Percentiles rank a stretch among this genome's conserved stretches.
Evolutionary conservation across 768 basidiomycete genomes (phyloP).

Genomic region (Tephrocybe rancida): DNA sequence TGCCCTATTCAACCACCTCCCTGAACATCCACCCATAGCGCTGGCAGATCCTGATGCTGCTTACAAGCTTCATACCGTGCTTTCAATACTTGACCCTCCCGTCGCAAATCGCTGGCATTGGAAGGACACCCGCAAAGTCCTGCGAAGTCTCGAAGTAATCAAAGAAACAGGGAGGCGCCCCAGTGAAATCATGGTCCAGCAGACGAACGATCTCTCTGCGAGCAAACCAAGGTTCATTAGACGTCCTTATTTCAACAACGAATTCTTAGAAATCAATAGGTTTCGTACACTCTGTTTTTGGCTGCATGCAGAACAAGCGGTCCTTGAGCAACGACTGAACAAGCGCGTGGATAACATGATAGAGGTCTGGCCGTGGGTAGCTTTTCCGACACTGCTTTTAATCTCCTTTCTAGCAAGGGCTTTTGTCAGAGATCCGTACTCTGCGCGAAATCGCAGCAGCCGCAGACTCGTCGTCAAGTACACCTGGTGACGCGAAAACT

Average conservation of each 20-base stretch:
- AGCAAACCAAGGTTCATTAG: slow-evolving; percentile 52
- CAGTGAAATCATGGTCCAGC: slow-evolving; percentile 70
- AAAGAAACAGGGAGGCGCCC: slow-evolving; percentile 65
- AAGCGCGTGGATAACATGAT: slow-evolving; percentile 89
- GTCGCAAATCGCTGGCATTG: slow-evolving; percentile 93
- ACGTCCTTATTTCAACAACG: neutral
- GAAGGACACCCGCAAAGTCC: slow-evolving; percentile 90
- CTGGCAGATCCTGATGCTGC: slow-evolving; percentile 55
- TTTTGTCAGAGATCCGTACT: slow-evolving; percentile 75
- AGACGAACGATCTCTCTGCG: slow-evolving; percentile 41
- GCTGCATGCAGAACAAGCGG: slow-evolving; percentile 75
- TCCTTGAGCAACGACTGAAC: slow-evolving; percentile 71
- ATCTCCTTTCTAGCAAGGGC: slow-evolving; percentile 55
- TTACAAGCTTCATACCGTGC: slow-evolving; percentile 64
- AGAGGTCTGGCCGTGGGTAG: slow-evolving; percentile 49
- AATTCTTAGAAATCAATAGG: slow-evolving; percentile 38
- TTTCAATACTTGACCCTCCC: slow-evolving; percentile 67
- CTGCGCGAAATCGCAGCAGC: slow-evolving; percentile 40
- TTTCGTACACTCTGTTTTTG: slow-evolving; percentile 89
- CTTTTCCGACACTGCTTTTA: neutral
- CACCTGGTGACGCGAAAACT: slow-evolving; percentile 13
- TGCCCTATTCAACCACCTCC: slow-evolving; percentile 57
- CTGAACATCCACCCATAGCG: slow-evolving; percentile 61
- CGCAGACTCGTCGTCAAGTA: neutral
- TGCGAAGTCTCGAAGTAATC: slow-evolving; percentile 77